Percentiles rank a stretch among this genome's conserved stretches.
Evolutionary conservation across 2,329 filamentous ascomycete species (phyloP).

Genomic region (Sphaceloma murrayae): DNA sequence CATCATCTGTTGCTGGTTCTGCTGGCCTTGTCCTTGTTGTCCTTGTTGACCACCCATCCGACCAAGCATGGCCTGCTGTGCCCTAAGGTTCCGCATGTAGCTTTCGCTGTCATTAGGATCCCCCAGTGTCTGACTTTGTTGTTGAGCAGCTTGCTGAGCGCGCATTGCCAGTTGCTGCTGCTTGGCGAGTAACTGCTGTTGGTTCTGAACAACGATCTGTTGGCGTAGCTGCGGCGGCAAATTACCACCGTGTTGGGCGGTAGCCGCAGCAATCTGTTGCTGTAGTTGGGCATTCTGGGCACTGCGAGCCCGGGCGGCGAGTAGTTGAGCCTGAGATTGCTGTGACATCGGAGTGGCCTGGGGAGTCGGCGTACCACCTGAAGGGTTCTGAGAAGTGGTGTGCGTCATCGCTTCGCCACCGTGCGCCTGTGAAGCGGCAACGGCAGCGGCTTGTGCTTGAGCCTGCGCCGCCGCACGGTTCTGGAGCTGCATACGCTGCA

Average conservation of each 20-base stretch:
- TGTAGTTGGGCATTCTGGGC: constrained; percentile 13
- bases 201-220: constrained; percentile 25
- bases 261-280: constrained; percentile 8
- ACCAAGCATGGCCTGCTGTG: constrained; percentile 25
- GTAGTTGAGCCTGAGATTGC: not conserved
- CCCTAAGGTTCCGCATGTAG: constrained; percentile 27
- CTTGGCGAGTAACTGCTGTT: constrained; percentile 22
- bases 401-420: constrained; percentile 11
- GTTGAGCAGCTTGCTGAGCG: constrained; percentile 12
- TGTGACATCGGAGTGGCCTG: constrained; percentile 2
- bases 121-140: constrained; percentile 18
- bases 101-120: constrained; percentile 28
- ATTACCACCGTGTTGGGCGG: constrained; percentile 18
- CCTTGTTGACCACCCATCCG: constrained; percentile 16
- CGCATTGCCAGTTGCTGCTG: constrained; percentile 20
- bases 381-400: constrained; percentile 6
- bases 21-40: not conserved
- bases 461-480: constrained; percentile 1
- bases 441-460: not conserved
- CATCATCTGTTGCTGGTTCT: constrained; percentile 18
- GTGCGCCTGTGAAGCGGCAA: too few relatives aligned
- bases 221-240: constrained; percentile 21
- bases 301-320: constrained; percentile 2
- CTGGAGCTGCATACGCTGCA: not conserved
- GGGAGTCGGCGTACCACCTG: constrained; percentile 2